Base-by-base conservation (phyloP, 2,329 filamentous ascomycete genomes). In the Dendrostoma leiphaemia region DNA sequence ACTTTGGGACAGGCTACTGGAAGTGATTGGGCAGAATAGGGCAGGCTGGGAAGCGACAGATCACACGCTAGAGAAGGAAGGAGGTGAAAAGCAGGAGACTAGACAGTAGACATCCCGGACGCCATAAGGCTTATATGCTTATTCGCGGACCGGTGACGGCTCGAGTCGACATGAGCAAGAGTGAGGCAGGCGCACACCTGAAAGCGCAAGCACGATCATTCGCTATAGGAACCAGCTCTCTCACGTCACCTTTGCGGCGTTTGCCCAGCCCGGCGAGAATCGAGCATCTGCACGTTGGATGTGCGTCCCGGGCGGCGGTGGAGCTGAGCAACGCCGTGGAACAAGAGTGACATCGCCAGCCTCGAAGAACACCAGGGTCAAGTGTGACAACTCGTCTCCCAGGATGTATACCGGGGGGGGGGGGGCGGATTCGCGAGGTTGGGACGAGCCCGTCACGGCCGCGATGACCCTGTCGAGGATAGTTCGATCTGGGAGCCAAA, bases 1-100 rank as follows among this genome's bases (percentile, higher is more conserved):
- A 63, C 63, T 66, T 60, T 64, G 59, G 62, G 63, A 68, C n/a
- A 62, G 40, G 29, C 21, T 17, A 26, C 23, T 44, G 9, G 13
- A 31, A 4, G 60, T 60, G 63, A 62, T 61, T 61, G 53, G 58
- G 49, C 26, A 55, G 44, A 51, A 58, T 53, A 19, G 37, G 45
- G 59, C 54, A 60, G 59, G 55, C 58, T 61, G 58, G 58, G 58
- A 53, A 45, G 57, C 51, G 26, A 51, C 24, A 52, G 52, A 53
- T 54, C 54, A 29, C 29, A n/a, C 2, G 29, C 17, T 32, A 17
- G 57, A 57, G 45, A 43, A 48, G 52, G 41, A 51, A 40, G 59
- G 59, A 51, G 35, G 45, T 37, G 40, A 58, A 60, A 55, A 51
- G 47, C 48, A 60, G 29, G 24, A 51, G 54, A 37, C 45, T 38